phyloP scores from a whole-genome alignment of 257 asterid genomes.

The Ophiorrhiza pumila region DNA sequence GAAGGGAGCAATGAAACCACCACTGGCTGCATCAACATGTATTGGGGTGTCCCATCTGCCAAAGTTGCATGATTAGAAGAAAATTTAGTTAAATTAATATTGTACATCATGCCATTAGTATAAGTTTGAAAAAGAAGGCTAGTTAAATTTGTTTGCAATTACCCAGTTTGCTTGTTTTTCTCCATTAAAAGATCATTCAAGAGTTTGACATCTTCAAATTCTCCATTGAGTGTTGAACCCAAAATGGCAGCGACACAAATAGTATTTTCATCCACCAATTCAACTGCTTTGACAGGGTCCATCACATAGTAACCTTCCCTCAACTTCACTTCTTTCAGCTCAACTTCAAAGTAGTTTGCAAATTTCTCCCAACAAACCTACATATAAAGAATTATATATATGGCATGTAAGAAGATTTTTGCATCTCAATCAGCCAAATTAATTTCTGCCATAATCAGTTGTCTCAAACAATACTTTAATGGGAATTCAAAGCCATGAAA shows the following conservation, averaged over 20 bases:
- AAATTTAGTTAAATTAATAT: no score
- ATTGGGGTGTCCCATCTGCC: constrained; percentile 39
- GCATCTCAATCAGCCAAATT: no score
- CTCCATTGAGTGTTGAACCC: constrained; percentile 38
- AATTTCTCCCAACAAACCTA: constrained; percentile 45
- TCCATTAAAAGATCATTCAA: constrained; percentile 25
- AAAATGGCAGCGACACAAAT: constrained; percentile 30
- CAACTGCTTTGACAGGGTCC: constrained; percentile 11
- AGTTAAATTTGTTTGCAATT: no score
- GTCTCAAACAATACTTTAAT: no score
- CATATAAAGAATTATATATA: neutral
- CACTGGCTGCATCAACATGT: constrained; percentile 46
- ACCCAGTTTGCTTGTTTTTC: constrained; percentile 33
- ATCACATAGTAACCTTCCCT: constrained; percentile 9
- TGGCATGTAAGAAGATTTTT: neutral
- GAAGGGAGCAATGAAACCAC: constrained; percentile 40
- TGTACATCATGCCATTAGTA: no score
- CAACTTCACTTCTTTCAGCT: constrained; percentile 17
- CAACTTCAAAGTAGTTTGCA: constrained; percentile 37
- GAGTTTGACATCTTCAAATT: constrained; percentile 35
- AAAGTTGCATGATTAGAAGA: neutral
- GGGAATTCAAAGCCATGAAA: no score
- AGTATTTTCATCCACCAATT: constrained; percentile 12
- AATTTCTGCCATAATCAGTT: no score
- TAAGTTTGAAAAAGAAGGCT: no score